A percentile compares a stretch with the other conserved stretches of the same genome.
phyloP scores from a whole-genome alignment of 1,284 basidiomycete genomes.

The Exsudoporus floridanus region DNA sequence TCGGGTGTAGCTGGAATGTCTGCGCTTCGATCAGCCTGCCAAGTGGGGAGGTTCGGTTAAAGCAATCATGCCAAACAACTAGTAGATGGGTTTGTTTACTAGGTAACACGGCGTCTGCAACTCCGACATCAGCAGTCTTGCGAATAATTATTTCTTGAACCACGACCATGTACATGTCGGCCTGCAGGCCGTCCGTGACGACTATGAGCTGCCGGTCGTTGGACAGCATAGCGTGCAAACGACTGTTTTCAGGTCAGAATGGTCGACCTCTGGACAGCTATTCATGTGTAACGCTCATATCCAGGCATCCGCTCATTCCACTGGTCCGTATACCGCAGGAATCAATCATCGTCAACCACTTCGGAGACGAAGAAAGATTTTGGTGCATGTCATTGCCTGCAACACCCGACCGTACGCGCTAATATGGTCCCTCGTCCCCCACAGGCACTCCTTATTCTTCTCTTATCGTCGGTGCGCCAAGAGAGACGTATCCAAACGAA shows the following conservation, averaged over 20 bases:
- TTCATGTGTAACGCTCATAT: conserved; percentile 4
- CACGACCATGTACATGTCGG: conserved; percentile 34
- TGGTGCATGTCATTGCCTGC: conserved; percentile 19
- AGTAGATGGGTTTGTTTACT: conserved; percentile 14
- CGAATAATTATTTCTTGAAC: conserved; percentile 26
- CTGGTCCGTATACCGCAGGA: conserved; percentile 28
- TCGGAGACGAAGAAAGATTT: conserved; percentile 24
- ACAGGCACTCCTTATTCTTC: conserved; percentile 68
- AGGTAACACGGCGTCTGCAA: conserved; percentile 22
- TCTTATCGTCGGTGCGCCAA: conserved; percentile 74
- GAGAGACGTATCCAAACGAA: conserved; percentile 73
- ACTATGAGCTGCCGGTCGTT: conserved; percentile 24
- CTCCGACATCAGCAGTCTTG: conserved; percentile 2
- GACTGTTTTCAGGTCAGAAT: conserved; percentile 27
- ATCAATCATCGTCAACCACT: conserved; percentile 9
- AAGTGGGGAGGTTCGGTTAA: conserved; percentile 5
- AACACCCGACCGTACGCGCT: neutral
- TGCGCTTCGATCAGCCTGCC: neutral
- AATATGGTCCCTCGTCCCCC: neutral
- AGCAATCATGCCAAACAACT: neutral
- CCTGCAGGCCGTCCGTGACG: conserved; percentile 29
- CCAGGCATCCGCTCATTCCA: conserved; percentile 35
- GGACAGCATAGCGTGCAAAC: conserved; percentile 15
- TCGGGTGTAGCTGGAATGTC: conserved; percentile 3
- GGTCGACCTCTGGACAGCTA: neutral